Base-by-base conservation (phyloP, 495 filamentous ascomycete species). In the Hypoxylon fuscum region DNA sequence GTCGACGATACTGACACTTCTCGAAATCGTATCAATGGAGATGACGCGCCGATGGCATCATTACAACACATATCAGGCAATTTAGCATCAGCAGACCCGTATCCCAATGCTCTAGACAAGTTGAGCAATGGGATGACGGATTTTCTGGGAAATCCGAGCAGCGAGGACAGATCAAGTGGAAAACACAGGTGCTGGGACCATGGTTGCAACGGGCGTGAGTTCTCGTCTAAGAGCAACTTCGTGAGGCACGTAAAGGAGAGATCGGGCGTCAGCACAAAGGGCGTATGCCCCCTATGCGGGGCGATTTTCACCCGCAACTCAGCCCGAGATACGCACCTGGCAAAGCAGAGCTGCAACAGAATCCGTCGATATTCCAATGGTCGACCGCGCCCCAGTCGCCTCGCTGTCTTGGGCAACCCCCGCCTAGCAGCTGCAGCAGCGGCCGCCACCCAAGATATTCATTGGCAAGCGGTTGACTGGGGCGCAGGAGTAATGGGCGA, bases 141-240 rank as follows among this genome's bases (percentile, higher is more conserved):
- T 49, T 66, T 66, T 34, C 45, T 66, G 46, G 46, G 47, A 5
- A 66, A 52, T n/a, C 52, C 57, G 25, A 53, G 52, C 14, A 38
- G 40, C n/a, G 52, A 61, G 4, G 63, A 61, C 21, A 52, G 14
- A n/a, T 27, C 62, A 31, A 44, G 49, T 20, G 64, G 59, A 11
- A 93, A 93, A 73, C 91, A 93, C n/a, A 91, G 93, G 69, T 97
- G 92, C 74, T 97, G 90, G 90, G 92, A 97, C 40, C 92, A 97
- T 66, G 92, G 92, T 14, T 97, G 92, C 82, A 95, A 96, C 70
- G 92, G 92, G 18, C 88, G 92, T n/a, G 88, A 94, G 62, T 97
- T 97, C 71, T 96, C 91, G 7, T 96, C 92, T 15, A 96, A 96
- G 68, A 96, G 91, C 85, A 97, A 97, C 73, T 83, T 96, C 2